Evolutionary conservation across 2,329 filamentous ascomycete species (phyloP).

Genomic region (Epichloe typhina): DNA sequence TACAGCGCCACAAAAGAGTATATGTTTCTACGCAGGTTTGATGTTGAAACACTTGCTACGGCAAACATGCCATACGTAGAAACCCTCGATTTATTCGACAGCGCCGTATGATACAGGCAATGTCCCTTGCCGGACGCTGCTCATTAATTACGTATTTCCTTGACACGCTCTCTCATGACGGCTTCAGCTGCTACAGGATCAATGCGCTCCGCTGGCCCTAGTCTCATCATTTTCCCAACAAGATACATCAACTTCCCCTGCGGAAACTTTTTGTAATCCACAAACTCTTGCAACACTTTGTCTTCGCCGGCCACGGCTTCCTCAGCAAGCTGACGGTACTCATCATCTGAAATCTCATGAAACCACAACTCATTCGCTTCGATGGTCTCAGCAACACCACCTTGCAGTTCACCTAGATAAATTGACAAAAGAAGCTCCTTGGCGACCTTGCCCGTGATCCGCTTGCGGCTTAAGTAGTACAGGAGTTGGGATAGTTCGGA

Average conservation of each 20-base stretch:
- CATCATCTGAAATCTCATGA: constrained; percentile 30
- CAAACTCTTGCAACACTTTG: constrained; percentile 33
- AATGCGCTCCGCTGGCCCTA: constrained; percentile 40
- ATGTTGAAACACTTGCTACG: too few species aligned
- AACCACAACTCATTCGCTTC: constrained; percentile 40
- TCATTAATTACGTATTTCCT: constrained; percentile 4
- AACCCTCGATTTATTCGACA: too few species aligned
- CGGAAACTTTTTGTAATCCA: constrained; percentile 31
- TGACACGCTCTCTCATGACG: constrained; percentile 26
- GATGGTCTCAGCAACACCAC: constrained; percentile 30
- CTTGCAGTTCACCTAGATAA: constrained; percentile 33
- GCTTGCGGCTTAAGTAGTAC: constrained; percentile 29
- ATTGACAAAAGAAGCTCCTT: constrained; percentile 44
- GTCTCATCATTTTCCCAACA: constrained; percentile 44
- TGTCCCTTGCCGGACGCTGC: too few species aligned
- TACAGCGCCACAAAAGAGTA: too few species aligned
- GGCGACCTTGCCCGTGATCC: constrained; percentile 43
- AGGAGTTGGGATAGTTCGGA: constrained; percentile 37
- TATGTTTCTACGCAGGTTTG: too few species aligned
- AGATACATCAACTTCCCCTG: constrained; percentile 48
- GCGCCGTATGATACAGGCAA: too few species aligned
- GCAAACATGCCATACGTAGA: too few species aligned
- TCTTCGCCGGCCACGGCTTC: constrained; percentile 32
- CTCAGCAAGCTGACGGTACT: constrained; percentile 36
- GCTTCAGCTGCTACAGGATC: constrained; percentile 38